phyloP scores from a whole-genome alignment of 2,329 filamentous ascomycete genomes.

The Penicillium sp. region DNA sequence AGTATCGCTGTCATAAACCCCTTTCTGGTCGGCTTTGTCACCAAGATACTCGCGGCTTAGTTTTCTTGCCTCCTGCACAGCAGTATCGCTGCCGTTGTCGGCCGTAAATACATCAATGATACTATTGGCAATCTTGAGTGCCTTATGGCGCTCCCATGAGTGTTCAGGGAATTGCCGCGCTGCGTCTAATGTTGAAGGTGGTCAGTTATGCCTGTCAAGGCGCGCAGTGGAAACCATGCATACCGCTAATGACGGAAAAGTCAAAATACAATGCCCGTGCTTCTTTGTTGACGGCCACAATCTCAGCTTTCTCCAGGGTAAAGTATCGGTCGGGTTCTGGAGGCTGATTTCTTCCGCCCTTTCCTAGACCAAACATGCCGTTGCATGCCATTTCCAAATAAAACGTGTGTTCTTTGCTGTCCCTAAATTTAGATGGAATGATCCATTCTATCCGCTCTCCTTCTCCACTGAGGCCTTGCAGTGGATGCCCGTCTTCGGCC shows the following conservation, averaged over 20 bases:
- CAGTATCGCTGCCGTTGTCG: conserved; percentile 71
- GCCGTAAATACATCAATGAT: conserved; percentile 91
- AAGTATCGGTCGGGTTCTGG: conserved; percentile 85
- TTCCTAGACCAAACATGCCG: conserved; percentile 91
- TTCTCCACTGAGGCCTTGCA: conserved; percentile 89
- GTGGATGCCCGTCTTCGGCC: conserved; percentile 83
- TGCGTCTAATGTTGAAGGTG: too few species aligned
- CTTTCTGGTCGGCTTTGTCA: conserved; percentile 75
- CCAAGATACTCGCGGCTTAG: conserved; percentile 85
- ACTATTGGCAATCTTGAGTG: conserved; percentile 78
- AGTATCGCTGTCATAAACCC: conserved; percentile 79
- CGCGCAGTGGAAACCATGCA: too few species aligned
- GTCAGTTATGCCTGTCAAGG: too few species aligned
- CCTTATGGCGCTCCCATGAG: conserved; percentile 86
- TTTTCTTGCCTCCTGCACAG: conserved; percentile 77
- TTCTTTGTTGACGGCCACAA: conserved; percentile 85
- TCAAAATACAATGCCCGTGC: conserved; percentile 85
- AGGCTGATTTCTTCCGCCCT: conserved; percentile 84
- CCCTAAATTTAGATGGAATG: conserved; percentile 76
- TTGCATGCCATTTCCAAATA: conserved; percentile 99
- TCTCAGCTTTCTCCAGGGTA: conserved; percentile 74
- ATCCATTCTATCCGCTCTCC: conserved; percentile 92
- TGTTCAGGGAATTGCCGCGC: conserved; percentile 87
- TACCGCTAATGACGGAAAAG: conserved; percentile 94
- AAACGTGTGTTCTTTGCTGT: conserved; percentile 84